Evolutionary conservation across 805 yeast genomes (phyloP), one percentile per base, ranked within the genome.

Genomic region (Lachancea cidri): DNA sequence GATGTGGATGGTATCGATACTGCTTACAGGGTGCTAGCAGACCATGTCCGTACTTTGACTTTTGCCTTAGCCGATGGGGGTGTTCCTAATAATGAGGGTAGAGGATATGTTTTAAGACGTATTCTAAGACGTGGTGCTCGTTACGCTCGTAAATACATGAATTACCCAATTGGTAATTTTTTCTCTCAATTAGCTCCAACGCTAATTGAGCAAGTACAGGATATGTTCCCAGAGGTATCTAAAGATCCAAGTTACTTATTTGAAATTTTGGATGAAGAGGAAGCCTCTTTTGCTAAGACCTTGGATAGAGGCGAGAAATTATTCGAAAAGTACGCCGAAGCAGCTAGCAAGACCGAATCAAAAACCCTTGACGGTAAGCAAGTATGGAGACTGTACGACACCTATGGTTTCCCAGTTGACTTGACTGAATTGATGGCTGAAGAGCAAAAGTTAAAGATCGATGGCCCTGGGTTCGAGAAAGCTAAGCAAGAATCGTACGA

Each of bases 341-440:
- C 78, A 54, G 95, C 98, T 41, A 70, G 83, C 38, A 78, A 81
- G 56, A 74, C 83, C 20, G 82, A 84, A 35, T 77, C 76, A 48
- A 88, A 82, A 65, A 76, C 83, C 30, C 74, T 93, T 48, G 77
- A 85, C 36, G 99, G 99, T 64, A 82, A 77, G 57, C 97, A 91
- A 63, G 98, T 93, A 30, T 93, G 99, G 99, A 80, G 99, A 69
- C 73, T 93, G 55, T 93, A 93, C 58, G 99, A 93, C 58, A 93
- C 99, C 9, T 93, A 91, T 60, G 99, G 99, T 44, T 93, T 93
- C 84, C 99, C 99, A 29, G 97, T 88, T 43, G 99, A 93, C 68
- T 77, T 93, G 61, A 93, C 99, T 22, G 81, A 96, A 63, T 76
- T 93, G 62, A 93, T 93, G 99, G 98, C 98, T 35, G 98, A 91